Evolutionary conservation across 331 rosid species (phyloP).

Genomic region (Malus hybrid): DNA sequence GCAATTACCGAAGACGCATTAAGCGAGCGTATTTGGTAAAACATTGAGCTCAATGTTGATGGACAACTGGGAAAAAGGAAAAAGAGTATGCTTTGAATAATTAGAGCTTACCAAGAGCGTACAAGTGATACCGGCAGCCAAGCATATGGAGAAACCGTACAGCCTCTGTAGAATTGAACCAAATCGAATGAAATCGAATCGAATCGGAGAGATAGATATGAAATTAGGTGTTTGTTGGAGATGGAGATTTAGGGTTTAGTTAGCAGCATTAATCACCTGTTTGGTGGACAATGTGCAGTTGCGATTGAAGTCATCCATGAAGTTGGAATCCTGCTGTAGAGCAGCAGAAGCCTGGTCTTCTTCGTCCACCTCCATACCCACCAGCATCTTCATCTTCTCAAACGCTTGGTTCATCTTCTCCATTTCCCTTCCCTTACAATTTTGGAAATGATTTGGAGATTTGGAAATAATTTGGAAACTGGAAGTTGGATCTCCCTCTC

Average conservation of each 20-base stretch:
- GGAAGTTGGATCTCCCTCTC: not conserved
- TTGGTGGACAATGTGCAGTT: slow-evolving; percentile 74
- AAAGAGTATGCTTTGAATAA: not conserved
- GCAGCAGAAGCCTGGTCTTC: slow-evolving; percentile 42
- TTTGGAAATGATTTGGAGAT: too few species aligned
- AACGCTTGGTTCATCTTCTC: slow-evolving; percentile 77
- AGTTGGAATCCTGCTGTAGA: slow-evolving; percentile 12
- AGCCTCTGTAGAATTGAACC: slow-evolving; percentile 53
- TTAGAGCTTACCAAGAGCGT: slow-evolving; percentile 54
- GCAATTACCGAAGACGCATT: not conserved
- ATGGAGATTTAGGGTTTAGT: not conserved
- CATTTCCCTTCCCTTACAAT: slow-evolving; percentile 22
- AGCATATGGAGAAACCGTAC: slow-evolving; percentile 86
- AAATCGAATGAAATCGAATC: not conserved
- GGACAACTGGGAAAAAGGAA: not conserved
- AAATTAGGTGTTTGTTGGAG: not conserved
- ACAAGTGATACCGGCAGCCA: slow-evolving; percentile 70
- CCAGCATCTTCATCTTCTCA: slow-evolving; percentile 77
- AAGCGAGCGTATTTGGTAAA: too few species aligned
- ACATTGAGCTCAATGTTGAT: too few species aligned
- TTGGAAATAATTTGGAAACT: too few species aligned
- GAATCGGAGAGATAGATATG: not conserved
- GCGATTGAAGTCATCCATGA: slow-evolving; percentile 80
- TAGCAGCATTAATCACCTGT: slow-evolving; percentile 36
- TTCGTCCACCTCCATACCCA: slow-evolving; percentile 74